phyloP scores from a whole-genome alignment of 768 basidiomycete genomes.

The Cubamyces lactineus region DNA sequence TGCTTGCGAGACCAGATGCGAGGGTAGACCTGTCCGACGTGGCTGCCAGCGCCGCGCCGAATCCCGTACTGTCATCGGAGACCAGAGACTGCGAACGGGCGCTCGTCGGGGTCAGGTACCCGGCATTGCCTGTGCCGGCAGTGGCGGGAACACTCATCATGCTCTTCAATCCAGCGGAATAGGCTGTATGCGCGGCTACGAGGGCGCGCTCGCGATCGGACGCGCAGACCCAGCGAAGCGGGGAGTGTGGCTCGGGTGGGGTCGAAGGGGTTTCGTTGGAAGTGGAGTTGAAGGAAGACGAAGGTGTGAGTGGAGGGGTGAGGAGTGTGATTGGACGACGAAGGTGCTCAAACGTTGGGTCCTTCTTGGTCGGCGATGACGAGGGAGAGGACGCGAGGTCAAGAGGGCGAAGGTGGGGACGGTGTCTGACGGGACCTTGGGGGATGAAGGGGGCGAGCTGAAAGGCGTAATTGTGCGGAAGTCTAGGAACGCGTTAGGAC shows the following conservation, averaged over 20 bases:
- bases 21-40: constrained; percentile 6
- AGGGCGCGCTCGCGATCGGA: constrained; percentile 14
- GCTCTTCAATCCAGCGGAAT: constrained; percentile 17
- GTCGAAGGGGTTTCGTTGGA: constrained; percentile 35
- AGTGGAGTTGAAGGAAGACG: constrained; percentile 52
- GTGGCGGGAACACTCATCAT: constrained; percentile 8
- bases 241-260: constrained; percentile 25
- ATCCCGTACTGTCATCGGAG: constrained; percentile 21
- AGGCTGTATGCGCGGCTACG: constrained; percentile 6
- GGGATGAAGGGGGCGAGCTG: constrained; percentile 41
- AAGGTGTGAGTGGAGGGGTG: constrained; percentile 74
- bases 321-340: constrained; percentile 44
- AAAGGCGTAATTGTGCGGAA: constrained; percentile 51
- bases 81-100: constrained; percentile 25
- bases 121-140: constrained; percentile 11
- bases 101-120: constrained; percentile 28
- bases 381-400: constrained; percentile 35
- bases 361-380: constrained; percentile 28
- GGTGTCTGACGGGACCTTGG: constrained; percentile 32
- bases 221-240: constrained; percentile 21
- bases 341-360: constrained; percentile 16
- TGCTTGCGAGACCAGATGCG: constrained; percentile 13
- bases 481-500: constrained; percentile 38
- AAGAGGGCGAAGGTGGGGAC: constrained; percentile 38
- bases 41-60: not conserved